These are phyloP conservation scores for Achaetomium macrosporum DNA, from an alignment of 2,329 filamentous ascomycete species.

Conservation along the genomic window DNA sequence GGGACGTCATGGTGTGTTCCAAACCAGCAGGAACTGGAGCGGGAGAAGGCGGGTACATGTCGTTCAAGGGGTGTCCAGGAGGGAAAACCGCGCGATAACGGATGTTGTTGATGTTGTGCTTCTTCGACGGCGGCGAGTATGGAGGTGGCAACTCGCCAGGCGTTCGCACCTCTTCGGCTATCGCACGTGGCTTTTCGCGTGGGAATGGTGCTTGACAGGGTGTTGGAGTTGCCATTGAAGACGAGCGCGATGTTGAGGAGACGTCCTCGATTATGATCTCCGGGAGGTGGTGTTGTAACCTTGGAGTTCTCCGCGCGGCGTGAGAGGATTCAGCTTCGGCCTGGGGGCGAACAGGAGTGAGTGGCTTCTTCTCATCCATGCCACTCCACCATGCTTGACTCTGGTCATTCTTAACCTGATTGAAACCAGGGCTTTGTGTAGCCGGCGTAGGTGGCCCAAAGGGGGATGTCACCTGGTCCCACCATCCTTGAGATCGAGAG, in stretches of 20 bases:
- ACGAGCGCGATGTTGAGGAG: conserved; percentile 9
- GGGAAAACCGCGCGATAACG: conserved; percentile 56
- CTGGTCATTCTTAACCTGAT: conserved; percentile 25
- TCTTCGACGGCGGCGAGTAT: conserved; percentile 45
- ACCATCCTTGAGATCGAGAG: conserved; percentile 64
- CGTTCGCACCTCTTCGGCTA: conserved; percentile 34
- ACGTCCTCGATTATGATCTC: conserved; percentile 20
- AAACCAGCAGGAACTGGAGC: conserved; percentile 58
- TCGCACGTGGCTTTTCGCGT: conserved; percentile 36
- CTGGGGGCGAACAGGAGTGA: conserved; percentile 1
- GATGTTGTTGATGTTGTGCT: conserved; percentile 30
- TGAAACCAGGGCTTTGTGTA: conserved; percentile 36
- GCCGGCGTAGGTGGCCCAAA: conserved; percentile 44
- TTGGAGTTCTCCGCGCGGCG: neutral
- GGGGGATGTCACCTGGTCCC: conserved; percentile 69
- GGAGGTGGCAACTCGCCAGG: conserved; percentile 46
- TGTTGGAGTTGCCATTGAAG: conserved; percentile 2
- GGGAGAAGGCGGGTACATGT: conserved; percentile 51
- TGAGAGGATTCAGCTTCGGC: conserved; percentile 4
- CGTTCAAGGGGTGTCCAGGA: conserved; percentile 42
- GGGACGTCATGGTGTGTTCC: conserved; percentile 55
- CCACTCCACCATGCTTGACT: conserved; percentile 36
- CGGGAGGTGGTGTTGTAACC: conserved; percentile 9
- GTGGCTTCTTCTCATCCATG: conserved; percentile 14
- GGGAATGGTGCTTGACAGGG: conserved; percentile 21